Evolutionary conservation across 2,329 filamentous ascomycete genomes (phyloP), one percentile per base, ranked within the genome.

Genomic region (Fusarium tjaetaba): DNA sequence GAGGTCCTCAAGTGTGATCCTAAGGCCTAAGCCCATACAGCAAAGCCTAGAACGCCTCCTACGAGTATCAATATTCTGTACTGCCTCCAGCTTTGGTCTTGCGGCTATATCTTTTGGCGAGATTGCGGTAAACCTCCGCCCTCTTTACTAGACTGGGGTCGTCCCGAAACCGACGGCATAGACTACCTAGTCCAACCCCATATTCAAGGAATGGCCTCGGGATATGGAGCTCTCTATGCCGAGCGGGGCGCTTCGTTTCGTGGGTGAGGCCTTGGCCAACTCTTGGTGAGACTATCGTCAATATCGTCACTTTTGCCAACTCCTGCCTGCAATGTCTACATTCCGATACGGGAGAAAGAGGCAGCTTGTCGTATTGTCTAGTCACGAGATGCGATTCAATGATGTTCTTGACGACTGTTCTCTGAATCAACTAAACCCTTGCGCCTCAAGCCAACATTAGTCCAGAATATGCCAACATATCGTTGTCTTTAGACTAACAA

Each of bases 291-390:
- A 60, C 55, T 68, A 61, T 57, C 63, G n/a, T 43, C 22, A 64
- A 56, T 72, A 57, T 72, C 69, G 69, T 72, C 69, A 72, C 69
- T 59, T 41, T 55, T 48, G 46, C 52, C 68, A 68, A 63, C 68
- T 71, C 41, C 48, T 24, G 41, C 38, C 48, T 24, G 41, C 38
- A 53, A 30, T 63, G 49, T 28, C 52, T 57, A 45, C 34, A 36
- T 68, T 39, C 41, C 32, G 49, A 34, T 63, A 39, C 48, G 32
- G 46, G 65, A 38, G 24, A 57, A 64, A 63, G 58, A 57, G 65
- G 66, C 32, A 52, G 34, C 65, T 61, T 64, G 30, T 42, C 24
- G 30, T 26, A 28, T 26, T 13, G 16, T 18, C 20, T 28, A 62
- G 46, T 15, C 36, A 49, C 26, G 34, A 48, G 39, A 38, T 24